Base-by-base conservation (phyloP, 495 filamentous ascomycete genomes). In the Astrocystis sublimbata region DNA sequence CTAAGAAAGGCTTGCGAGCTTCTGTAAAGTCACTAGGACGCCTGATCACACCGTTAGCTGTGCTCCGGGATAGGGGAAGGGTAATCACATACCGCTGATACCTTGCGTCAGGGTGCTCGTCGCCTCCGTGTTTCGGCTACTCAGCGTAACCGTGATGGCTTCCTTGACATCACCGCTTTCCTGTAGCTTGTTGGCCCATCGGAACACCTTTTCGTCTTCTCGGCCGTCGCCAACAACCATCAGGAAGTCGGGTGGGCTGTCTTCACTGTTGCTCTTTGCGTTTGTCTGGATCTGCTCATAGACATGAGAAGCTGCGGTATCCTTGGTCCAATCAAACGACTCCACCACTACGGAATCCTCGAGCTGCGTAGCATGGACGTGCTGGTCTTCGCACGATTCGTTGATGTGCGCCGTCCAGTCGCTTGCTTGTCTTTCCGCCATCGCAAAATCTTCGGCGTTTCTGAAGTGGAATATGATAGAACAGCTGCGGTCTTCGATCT, bases 341-440 rank as follows among this genome's bases (percentile, higher is more conserved):
- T 97, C 92, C 24, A 97, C 90, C 9, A 92, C 76, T 24, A 97
- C 84, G 21, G 87, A 88, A 33, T 81, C 86, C 33, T 91, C 87
- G 42, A 90, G 75, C n/a, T 91, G 89, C 49, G 96, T 83, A 6
- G 93, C 93, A 67, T 91, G 90, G 15, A 97, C 89, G 12, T 85
- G 83, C 72, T 93, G 90, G 54, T 82, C 86, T 67, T 89, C 84
- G 68, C 90, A 96, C 0, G 91, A 89, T 73, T 96, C 92, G 67
- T 96, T 97, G 79, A 97, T 93, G 67, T 97, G 91, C 51, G 89
- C 92, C 3, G 91, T 91, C 70, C 89, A 91, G 69, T 97, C 93
- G 15, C 86, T 88, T 3, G 92, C 92, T 68, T 92, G 89, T 6
- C 92, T 85, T 41, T 79, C 76, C 0, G 92, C 92, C 31, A 83